These are phyloP conservation scores for Spiraea crenata DNA, from an alignment of 331 rosid species.

Conservation along the genomic window DNA sequence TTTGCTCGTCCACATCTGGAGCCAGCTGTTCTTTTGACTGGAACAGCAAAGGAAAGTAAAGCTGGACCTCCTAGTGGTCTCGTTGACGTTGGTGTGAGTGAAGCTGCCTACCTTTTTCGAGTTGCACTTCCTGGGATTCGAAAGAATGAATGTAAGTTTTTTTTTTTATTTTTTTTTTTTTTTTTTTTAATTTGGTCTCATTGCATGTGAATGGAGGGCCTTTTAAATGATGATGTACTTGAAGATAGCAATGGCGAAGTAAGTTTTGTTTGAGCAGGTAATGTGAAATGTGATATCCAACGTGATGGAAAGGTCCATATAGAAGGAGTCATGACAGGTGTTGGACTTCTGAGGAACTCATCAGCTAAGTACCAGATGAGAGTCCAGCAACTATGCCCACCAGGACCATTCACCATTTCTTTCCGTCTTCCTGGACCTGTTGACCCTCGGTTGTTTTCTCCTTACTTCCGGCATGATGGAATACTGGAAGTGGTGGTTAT, in stretches of 20 bases:
- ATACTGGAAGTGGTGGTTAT: constrained; percentile 63
- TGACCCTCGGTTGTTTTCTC: constrained; percentile 76
- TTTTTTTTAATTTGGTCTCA: too few species aligned
- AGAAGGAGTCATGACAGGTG: constrained; percentile 59
- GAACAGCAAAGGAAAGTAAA: constrained; percentile 63
- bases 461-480: constrained; percentile 73
- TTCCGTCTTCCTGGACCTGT: constrained; percentile 91
- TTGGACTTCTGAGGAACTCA: constrained; percentile 45
- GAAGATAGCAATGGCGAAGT: background rate
- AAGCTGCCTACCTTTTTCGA: constrained; percentile 75
- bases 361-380: constrained; percentile 55
- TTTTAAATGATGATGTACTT: background rate
- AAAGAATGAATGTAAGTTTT: constrained; percentile 44
- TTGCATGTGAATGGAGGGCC: too few species aligned
- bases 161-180: too few species aligned
- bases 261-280: constrained; percentile 34
- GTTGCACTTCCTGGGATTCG: constrained; percentile 75
- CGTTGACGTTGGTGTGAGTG: constrained; percentile 73
- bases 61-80: constrained; percentile 74
- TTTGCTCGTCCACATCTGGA: constrained; percentile 15
- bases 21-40: constrained; percentile 47
- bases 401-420: constrained; percentile 81
- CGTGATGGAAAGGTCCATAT: constrained; percentile 78
- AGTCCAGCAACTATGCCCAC: constrained; percentile 56
- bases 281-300: constrained; percentile 64